A percentile compares a stretch with the other conserved stretches of the same genome.
Conservation (phyloP, 2,329 filamentous ascomycete species). For the Neonectria sp. region DNA sequence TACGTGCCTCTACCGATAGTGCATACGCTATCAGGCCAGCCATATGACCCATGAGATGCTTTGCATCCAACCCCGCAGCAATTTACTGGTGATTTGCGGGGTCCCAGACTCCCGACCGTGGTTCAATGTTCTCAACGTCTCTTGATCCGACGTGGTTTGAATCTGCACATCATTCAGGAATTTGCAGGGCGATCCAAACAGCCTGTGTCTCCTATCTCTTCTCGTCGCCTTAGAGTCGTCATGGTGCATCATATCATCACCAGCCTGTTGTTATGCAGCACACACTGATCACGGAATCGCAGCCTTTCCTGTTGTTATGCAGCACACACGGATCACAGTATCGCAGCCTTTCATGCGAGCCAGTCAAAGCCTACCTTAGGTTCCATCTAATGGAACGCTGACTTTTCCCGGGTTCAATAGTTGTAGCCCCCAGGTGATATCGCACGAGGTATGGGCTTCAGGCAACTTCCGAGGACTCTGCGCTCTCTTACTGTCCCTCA, state of each 20-base stretch:
- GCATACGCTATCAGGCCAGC: slow-evolving; percentile 30
- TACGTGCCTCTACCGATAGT: slow-evolving; percentile 16
- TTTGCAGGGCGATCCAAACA: neutral
- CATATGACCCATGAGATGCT: slow-evolving; percentile 25
- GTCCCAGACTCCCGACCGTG: slow-evolving; percentile 12
- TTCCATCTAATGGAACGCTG: slow-evolving; percentile 18
- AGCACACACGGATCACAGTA: neutral
- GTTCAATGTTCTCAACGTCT: slow-evolving; percentile 16
- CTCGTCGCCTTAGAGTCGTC: neutral
- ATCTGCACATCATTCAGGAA: slow-evolving; percentile 15
- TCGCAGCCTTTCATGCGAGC: neutral
- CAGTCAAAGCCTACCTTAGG: neutral
- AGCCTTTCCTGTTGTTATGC: too few species aligned
- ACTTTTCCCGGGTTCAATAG: neutral
- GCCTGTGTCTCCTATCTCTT: neutral
- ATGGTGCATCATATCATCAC: neutral
- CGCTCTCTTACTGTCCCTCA: neutral
- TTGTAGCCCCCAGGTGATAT: neutral
- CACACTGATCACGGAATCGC: neutral
- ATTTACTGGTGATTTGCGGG: slow-evolving; percentile 36
- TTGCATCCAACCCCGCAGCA: slow-evolving; percentile 33
- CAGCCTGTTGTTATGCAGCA: neutral
- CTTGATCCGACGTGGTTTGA: neutral
- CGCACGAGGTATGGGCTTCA: neutral
- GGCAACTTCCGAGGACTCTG: neutral